Percentiles rank a stretch among this genome's conserved stretches.
phyloP scores from a whole-genome alignment of 345 rosid species.

The Anastatica hierochuntica region DNA sequence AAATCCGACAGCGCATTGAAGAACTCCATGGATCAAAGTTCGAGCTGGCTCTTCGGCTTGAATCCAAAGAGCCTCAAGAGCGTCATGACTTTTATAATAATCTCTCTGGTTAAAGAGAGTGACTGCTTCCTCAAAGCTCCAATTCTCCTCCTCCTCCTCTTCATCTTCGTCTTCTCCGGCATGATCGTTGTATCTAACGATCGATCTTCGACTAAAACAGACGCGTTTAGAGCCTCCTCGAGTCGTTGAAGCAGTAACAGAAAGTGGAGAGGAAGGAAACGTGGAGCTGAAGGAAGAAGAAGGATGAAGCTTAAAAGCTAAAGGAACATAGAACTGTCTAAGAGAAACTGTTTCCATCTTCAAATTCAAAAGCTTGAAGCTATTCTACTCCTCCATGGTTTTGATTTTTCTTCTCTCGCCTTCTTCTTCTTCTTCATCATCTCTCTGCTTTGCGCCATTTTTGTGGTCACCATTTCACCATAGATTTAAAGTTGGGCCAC shows the following conservation, averaged over 20 bases:
- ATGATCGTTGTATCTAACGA: conserved; percentile 20
- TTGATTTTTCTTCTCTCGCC: background rate
- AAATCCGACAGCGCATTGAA: conserved; percentile 83
- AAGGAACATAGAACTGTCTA: conserved; percentile 7
- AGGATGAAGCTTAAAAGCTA: conserved; percentile 2
- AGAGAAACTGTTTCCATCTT: conserved; percentile 17
- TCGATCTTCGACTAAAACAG: conserved; percentile 20
- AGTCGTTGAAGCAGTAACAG: background rate
- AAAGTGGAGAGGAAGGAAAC: too few species aligned
- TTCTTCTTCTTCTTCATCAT: too few species aligned
- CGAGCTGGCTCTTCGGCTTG: conserved; percentile 62
- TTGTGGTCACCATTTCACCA: too few species aligned
- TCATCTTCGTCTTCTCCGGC: conserved; percentile 7
- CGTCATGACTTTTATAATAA: conserved; percentile 72
- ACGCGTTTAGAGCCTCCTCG: background rate
- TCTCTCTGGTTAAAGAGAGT: conserved; percentile 57
- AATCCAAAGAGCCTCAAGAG: conserved; percentile 70
- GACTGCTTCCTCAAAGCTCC: conserved; percentile 53
- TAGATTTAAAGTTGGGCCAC: too few species aligned
- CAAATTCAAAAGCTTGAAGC: background rate
- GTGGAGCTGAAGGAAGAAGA: background rate
- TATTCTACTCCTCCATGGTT: conserved; percentile 14
- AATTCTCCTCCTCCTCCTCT: conserved; percentile 18
- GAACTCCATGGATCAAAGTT: conserved; percentile 66
- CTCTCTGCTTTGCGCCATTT: too few species aligned